phyloP scores from a whole-genome alignment of 805 yeast genomes.

The Pichia kluyveri region DNA sequence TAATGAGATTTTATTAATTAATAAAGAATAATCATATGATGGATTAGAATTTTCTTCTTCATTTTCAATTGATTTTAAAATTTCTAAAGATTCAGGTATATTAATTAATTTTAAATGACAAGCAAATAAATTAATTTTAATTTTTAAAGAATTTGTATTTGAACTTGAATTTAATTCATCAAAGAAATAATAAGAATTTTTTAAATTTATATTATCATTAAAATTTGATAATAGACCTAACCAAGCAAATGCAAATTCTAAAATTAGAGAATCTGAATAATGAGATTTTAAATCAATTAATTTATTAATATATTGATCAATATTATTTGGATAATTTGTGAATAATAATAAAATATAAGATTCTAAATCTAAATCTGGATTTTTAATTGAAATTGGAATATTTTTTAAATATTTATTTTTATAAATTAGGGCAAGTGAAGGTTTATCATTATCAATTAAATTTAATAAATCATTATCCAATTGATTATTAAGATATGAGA shows the following conservation, averaged over 20 bases:
- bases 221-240: conserved; percentile 24
- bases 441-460: conserved; percentile 15
- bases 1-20: conserved; percentile 60
- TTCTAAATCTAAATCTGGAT: conserved; percentile 17
- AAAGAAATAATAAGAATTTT: conserved; percentile 50
- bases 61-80: conserved; percentile 33
- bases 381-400: neutral
- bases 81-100: conserved; percentile 72
- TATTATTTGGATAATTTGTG: conserved; percentile 17
- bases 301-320: conserved; percentile 8
- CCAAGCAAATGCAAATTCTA: conserved; percentile 77
- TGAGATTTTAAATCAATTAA: conserved; percentile 32
- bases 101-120: conserved; percentile 74
- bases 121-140: conserved; percentile 56
- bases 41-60: conserved; percentile 3
- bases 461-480: neutral
- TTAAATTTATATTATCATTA: conserved; percentile 27
- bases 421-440: conserved; percentile 20
- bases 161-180: conserved; percentile 72
- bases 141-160: conserved; percentile 32
- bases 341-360: conserved; percentile 33
- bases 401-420: conserved; percentile 4
- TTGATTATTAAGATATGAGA: no score
- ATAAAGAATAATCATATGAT: conserved; percentile 32
- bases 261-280: conserved; percentile 65